Base-by-base conservation (phyloP, 805 yeast genomes). In the Maudiozyma pseudohumilis region DNA sequence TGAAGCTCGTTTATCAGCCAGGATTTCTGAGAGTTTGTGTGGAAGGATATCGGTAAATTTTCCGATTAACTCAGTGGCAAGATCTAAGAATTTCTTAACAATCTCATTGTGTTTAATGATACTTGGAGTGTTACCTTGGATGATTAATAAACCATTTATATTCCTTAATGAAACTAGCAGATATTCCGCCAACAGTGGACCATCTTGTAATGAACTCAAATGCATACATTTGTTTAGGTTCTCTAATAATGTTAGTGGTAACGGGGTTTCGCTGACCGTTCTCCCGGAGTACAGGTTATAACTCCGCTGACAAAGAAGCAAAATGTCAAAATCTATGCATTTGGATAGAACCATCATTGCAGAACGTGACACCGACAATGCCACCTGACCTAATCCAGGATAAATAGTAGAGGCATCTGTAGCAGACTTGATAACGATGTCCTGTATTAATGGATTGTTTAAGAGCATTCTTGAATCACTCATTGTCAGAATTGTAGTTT, bases 401-500 rank as follows among this genome's bases (percentile, higher is more conserved):
- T 50, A 56, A 43, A 56, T 21, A 29, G 36, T 39, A 32, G 47
- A 9, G 41, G 68, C 54, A 32, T 53, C 40, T 36, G 65, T 40
- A 42, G 62, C 41, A 42, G 65, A 40, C 29, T 48, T 34, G 40
- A 52, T 51, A 38, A 54, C 61, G 49, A 53, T 53, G 43, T 52
- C 60, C 52, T 45, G 63, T 30, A 40, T 53, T 39, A 48, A 49
- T 20, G 49, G 69, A 57, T 36, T 62, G 52, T 51, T 70, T 65
- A 34, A 65, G 55, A 31, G 64, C 0, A 67, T 66, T 48, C 80
- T 60, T 2, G 74, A 63, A 46, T 74, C 80, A 36, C 74, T 62
- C 47, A 67, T 65, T 4, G 66, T 59, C 16, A 71, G 52, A 8
- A 73, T 45, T 8, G 65, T 61, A 4, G 65, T 58, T 37, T 56